Conservation (phyloP, 495 filamentous ascomycete species). For the Aspergillus wentii region DNA sequence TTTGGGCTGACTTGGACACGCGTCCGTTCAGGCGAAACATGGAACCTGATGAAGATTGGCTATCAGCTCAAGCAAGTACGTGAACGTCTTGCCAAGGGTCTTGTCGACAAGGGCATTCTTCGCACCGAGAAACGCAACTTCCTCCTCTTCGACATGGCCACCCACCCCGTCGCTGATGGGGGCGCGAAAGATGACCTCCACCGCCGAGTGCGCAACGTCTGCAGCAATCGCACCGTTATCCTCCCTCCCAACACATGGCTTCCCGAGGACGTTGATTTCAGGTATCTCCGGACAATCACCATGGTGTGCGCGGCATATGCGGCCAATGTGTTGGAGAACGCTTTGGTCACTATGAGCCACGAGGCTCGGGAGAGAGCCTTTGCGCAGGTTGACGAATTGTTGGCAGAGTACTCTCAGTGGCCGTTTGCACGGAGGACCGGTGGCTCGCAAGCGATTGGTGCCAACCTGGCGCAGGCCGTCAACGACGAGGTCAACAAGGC, state of each 20-base stretch:
- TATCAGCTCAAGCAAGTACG: slow-evolving; percentile 99
- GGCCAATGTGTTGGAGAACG: slow-evolving; percentile 96
- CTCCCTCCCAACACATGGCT: slow-evolving; percentile 78
- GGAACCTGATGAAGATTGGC: slow-evolving; percentile 99
- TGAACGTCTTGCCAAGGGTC: slow-evolving; percentile 93
- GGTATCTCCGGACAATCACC: slow-evolving; percentile 81
- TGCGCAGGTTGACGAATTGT: slow-evolving; percentile 90
- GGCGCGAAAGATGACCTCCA: slow-evolving; percentile 97
- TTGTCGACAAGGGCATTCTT: slow-evolving; percentile 97
- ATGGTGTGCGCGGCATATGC: slow-evolving; percentile 99
- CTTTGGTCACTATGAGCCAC: slow-evolving; percentile 87
- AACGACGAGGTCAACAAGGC: slow-evolving; percentile 77
- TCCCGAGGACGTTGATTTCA: slow-evolving; percentile 89
- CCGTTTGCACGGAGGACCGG: slow-evolving; percentile 81
- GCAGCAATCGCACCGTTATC: slow-evolving; percentile 91
- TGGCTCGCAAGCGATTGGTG: slow-evolving; percentile 74
- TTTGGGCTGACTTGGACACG: slow-evolving; percentile 15
- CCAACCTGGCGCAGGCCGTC: slow-evolving; percentile 86
- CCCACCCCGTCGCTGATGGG: slow-evolving; percentile 94
- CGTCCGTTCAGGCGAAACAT: slow-evolving; percentile 75
- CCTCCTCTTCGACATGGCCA: slow-evolving; percentile 98
- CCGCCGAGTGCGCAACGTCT: slow-evolving; percentile 82
- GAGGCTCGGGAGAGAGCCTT: slow-evolving; percentile 92
- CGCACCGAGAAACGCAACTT: slow-evolving; percentile 99
- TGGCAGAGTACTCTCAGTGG: slow-evolving; percentile 95